Base-by-base conservation (phyloP, 805 yeast species). In the Saccharomycopsis malanga region DNA sequence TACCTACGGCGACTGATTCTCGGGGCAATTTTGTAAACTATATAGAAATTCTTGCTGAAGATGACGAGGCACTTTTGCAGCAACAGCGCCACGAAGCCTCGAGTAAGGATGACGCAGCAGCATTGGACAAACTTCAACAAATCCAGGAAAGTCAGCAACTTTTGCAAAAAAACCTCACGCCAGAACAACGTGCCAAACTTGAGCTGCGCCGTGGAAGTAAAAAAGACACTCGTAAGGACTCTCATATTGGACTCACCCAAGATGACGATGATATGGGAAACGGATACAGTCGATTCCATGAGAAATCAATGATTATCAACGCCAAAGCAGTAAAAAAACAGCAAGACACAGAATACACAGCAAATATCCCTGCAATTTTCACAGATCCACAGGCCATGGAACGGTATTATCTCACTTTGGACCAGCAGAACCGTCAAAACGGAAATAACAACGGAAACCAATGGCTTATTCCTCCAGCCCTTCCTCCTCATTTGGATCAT, bases 1-100 rank as follows among this genome's bases (percentile, higher is more conserved):
- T 89, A 56, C 95, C 96, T n/a, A 88, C 96, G 1, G 98, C 98
- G 4, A 89, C 98, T 0, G 97, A 91, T 65, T 94, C 89, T 53
- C 83, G 88, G 81, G 98, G 98, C 41, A 89, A 89, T 61, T 85
- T 89, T 58, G 96, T 91, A 43, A 89, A 89, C 65, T 89, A 89
- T 64, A 74, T 89, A 46, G 96, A 87, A 63, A 83, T 87, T 22
- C 66, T 59, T 27, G 12, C 14, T n/a, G 49, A 48, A 4, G 44
- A 42, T 15, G 44, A 56, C 38, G 61, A 61, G 45, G 59, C 58
- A 18, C 50, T 48, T 32, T n/a, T n/a, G n/a, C 58, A 52, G 23
- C 52, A 59, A 43, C 57, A 50, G 38, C 54, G 55, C 23, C 2
- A 27, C 20, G 34, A 17, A 6, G 10, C n/a, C 10, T 14, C 21